Evolutionary conservation across 371 early-diverging fungal genomes (phyloP).

Genomic region (Funneliformis caledonium): DNA sequence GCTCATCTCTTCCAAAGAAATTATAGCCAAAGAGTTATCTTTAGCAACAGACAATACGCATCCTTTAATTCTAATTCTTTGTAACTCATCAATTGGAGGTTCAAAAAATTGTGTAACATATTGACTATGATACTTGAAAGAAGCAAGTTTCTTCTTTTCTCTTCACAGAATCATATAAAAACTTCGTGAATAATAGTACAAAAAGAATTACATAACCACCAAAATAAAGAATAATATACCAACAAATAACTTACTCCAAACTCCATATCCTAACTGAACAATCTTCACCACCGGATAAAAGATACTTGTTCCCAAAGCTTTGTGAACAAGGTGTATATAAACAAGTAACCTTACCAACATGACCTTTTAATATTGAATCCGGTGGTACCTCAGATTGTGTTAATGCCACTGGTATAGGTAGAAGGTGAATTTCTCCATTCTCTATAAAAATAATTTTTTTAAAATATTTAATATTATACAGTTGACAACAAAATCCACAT

Average conservation of each 20-base stretch:
- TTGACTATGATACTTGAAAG: conserved; percentile 66
- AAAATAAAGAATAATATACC: conserved; percentile 38
- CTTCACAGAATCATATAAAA: conserved; percentile 44
- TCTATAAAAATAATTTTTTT: conserved; percentile 45
- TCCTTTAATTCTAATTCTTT: conserved; percentile 54
- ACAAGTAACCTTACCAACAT: conserved; percentile 61
- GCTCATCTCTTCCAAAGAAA: conserved; percentile 75
- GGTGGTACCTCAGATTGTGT: conserved; percentile 43
- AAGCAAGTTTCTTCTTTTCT: conserved; percentile 65
- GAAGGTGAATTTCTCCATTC: conserved; percentile 58
- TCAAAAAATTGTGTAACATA: conserved; percentile 65
- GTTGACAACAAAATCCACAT: conserved; percentile 10
- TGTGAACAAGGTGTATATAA: conserved; percentile 60
- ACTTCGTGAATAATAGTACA: conserved; percentile 14
- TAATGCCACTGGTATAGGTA: conserved; percentile 55
- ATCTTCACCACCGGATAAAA: conserved; percentile 69
- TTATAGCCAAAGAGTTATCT: conserved; percentile 71
- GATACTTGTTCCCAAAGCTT: conserved; percentile 54
- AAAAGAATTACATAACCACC: conserved; percentile 18
- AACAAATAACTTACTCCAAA: conserved; percentile 58
- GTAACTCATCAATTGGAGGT: conserved; percentile 63
- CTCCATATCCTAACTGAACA: conserved; percentile 81
- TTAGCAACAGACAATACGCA: conserved; percentile 70
- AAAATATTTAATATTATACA: background rate
- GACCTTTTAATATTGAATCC: conserved; percentile 49